Base-by-base conservation (phyloP, 306 rosid genomes). In the Albizia julibrissin region DNA sequence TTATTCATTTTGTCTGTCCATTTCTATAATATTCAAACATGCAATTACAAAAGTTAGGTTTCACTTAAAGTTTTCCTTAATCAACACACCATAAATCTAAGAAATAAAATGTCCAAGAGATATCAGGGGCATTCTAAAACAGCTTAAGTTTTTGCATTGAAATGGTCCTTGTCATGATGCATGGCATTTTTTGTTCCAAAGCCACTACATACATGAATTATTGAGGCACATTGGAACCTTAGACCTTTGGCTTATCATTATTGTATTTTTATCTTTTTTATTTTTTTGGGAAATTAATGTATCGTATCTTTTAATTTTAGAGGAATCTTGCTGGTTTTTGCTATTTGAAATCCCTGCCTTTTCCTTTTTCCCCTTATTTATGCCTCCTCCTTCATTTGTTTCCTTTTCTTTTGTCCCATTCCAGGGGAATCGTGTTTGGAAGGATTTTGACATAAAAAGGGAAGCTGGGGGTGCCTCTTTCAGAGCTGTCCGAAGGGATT, bases 381-480 rank as follows among this genome's bases (percentile, higher is more conserved):
- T 74, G 39, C 72, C 42, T 86, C 14, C 18, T 69, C 74, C 22
- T 6, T 13, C 19, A 22, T 69, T 42, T n/a, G 4, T n/a, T 40
- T 5, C 47, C 31, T 29, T 29, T 10, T 5, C 24, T 76, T 24
- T 74, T 37, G 26, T 26, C 56, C 24, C 21, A 74, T 84, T 81
- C 26, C 74, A 92, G 96, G 93, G 94, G 40, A 85, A 59, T 81
- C 93, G 39, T 50, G 84, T 88, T 75, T 2, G 54, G 43, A 90
- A 89, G 71, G 90, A 94, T 86, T 94, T 94, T 81, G 91, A 94
- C 78, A 89, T 92, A 65, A 52, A 87, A 74, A 92, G 42, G 85
- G 91, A 86, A 83, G 95, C 97, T 47, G 91, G 95, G 31, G 91
- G 91, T 3, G 14, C 39, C 62, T 85, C 91, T 24, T 74, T 34